phyloP scores from a whole-genome alignment of 768 basidiomycete species.

The Exidia glandulosa region DNA sequence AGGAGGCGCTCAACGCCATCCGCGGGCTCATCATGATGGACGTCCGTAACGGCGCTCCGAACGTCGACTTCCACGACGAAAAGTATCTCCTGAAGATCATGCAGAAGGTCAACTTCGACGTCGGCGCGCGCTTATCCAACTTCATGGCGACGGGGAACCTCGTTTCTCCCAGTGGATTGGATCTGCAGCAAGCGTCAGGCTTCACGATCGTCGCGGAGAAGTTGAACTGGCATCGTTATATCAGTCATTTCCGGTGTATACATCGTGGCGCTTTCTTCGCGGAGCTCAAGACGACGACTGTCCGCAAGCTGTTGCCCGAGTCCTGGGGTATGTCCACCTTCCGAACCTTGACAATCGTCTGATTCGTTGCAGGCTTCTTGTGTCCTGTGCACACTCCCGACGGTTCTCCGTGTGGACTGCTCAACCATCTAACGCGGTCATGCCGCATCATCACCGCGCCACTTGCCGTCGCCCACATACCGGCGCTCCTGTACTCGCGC shows the following conservation, averaged over 20 bases:
- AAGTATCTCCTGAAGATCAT: slow-evolving; percentile 71
- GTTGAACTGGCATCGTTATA: slow-evolving; percentile 96
- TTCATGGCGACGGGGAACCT: slow-evolving; percentile 97
- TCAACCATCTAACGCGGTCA: slow-evolving; percentile 90
- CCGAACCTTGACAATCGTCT: slow-evolving; percentile 4
- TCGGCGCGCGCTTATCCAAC: slow-evolving; percentile 80
- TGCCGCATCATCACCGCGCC: slow-evolving; percentile 82
- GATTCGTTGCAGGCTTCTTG: slow-evolving; percentile 72
- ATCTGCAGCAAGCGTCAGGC: slow-evolving; percentile 95
- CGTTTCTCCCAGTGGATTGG: slow-evolving; percentile 87
- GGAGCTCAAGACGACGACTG: slow-evolving; percentile 94
- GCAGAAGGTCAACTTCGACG: slow-evolving; percentile 76
- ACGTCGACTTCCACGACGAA: slow-evolving; percentile 87
- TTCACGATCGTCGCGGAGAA: slow-evolving; percentile 98
- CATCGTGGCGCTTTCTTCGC: slow-evolving; percentile 99
- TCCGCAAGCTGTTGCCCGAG: slow-evolving; percentile 92
- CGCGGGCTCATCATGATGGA: slow-evolving; percentile 61
- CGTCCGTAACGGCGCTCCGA: slow-evolving; percentile 57
- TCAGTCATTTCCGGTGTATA: slow-evolving; percentile 95
- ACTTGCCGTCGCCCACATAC: slow-evolving; percentile 67
- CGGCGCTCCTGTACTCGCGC: slow-evolving; percentile 67
- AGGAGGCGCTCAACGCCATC: slow-evolving; percentile 72
- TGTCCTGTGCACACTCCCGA: slow-evolving; percentile 99
- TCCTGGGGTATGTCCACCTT: slow-evolving; percentile 83
- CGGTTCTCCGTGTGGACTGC: slow-evolving; percentile 92